Evolutionary conservation across 371 early-diverging fungal genomes (phyloP).

Genomic region (Rhizopus sp.): DNA sequence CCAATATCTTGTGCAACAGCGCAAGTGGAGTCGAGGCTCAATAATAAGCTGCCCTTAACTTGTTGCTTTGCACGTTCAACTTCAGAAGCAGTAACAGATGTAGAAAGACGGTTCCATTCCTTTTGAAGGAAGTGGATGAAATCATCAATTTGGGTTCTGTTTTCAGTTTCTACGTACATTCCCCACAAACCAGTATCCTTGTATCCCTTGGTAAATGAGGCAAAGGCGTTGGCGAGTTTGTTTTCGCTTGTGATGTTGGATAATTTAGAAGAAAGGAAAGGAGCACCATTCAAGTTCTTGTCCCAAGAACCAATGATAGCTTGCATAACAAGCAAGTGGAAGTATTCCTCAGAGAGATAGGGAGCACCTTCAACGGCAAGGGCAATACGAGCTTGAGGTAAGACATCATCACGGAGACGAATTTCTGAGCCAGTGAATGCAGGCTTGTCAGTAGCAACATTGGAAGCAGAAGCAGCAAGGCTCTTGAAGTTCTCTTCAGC

Average conservation of each 20-base stretch:
- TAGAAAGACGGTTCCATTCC: constrained; percentile 91
- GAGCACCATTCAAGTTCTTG: constrained; percentile 85
- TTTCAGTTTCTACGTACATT: constrained; percentile 88
- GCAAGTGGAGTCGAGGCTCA: constrained; percentile 91
- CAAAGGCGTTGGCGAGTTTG: constrained; percentile 95
- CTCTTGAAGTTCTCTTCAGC: constrained; percentile 86
- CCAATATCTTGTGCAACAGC: constrained; percentile 97
- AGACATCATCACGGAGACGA: constrained; percentile 73
- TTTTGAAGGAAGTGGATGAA: constrained; percentile 82
- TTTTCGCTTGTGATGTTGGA: constrained; percentile 81
- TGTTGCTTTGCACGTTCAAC: constrained; percentile 98
- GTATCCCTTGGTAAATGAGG: constrained; percentile 98
- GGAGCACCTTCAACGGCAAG: constrained; percentile 95
- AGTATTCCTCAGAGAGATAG: constrained; percentile 95
- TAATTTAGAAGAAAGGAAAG: constrained; percentile 83
- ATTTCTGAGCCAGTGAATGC: constrained; percentile 86
- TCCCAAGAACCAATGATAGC: constrained; percentile 97
- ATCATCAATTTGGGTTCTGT: constrained; percentile 82
- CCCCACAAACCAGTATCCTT: constrained; percentile 98
- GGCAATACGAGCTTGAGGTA: constrained; percentile 93
- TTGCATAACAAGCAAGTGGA: constrained; percentile 92
- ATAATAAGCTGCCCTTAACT: constrained; percentile 91
- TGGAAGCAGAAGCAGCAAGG: constrained; percentile 45
- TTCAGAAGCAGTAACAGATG: constrained; percentile 88
- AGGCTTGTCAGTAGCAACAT: constrained; percentile 60